These are phyloP conservation scores for Athelia sp. DNA, from an alignment of 1,284 basidiomycete genomes.

Conservation along the genomic window DNA sequence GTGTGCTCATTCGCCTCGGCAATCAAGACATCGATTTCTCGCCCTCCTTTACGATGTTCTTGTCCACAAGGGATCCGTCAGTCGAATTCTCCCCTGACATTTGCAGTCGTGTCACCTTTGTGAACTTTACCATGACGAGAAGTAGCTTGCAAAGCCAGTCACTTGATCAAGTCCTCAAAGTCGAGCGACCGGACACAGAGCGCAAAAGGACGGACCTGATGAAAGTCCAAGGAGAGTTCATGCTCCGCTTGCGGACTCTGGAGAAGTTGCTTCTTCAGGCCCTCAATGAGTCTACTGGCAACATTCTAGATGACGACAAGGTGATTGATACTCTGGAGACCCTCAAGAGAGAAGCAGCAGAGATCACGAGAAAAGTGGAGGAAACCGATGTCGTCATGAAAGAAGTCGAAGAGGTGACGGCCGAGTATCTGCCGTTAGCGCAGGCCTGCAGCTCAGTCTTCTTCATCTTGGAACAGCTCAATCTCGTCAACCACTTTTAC, in stretches of 20 bases:
- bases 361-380: conserved; percentile 95
- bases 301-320: conserved; percentile 98
- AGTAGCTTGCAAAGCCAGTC: conserved; percentile 98
- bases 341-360: conserved; percentile 94
- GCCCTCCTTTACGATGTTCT: conserved; percentile 98
- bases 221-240: conserved; percentile 98
- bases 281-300: conserved; percentile 94
- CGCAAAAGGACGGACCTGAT: conserved; percentile 96
- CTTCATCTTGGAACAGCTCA: conserved; percentile 95
- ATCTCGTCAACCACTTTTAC: conserved; percentile 96
- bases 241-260: conserved; percentile 85
- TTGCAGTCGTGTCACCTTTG: conserved; percentile 97
- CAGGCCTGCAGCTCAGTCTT: conserved; percentile 97
- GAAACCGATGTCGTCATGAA: conserved; percentile 96
- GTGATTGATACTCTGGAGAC: conserved; percentile 97
- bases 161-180: conserved; percentile 94
- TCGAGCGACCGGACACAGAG: conserved; percentile 96
- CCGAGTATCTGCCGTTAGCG: conserved; percentile 91
- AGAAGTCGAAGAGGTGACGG: conserved; percentile 94
- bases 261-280: conserved; percentile 94
- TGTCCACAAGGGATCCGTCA: conserved; percentile 95
- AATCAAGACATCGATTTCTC: conserved; percentile 99
- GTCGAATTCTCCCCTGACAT: conserved; percentile 98
- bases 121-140: conserved; percentile 99
- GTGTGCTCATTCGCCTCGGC: conserved; percentile 96